Conservation (phyloP, 345 rosid genomes). For the Aquilaria malaccensis region DNA sequence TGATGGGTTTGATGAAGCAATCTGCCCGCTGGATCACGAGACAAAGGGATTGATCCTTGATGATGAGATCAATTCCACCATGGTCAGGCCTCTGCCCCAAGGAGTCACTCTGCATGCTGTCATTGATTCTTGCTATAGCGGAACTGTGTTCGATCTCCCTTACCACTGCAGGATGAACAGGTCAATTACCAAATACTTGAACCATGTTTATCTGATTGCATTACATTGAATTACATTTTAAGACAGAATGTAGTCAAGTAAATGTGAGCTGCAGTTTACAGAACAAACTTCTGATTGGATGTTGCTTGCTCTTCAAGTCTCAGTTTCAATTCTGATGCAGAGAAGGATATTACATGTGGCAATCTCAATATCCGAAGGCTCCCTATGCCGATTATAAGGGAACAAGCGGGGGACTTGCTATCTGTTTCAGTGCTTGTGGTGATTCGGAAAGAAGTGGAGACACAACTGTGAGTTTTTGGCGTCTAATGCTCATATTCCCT, state of each 20-base stretch:
- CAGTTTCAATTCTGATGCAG: constrained; percentile 16
- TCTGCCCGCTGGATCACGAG: constrained; percentile 71
- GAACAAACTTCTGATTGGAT: neutral
- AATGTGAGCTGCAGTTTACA: no score
- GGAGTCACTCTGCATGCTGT: constrained; percentile 71
- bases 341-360: constrained; percentile 62
- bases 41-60: constrained; percentile 60
- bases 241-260: no score
- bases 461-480: constrained; percentile 34
- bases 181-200: constrained; percentile 17
- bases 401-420: constrained; percentile 64
- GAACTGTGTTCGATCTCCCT: constrained; percentile 63
- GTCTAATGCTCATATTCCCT: no score
- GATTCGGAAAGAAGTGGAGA: constrained; percentile 36
- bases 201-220: no score
- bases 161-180: constrained; percentile 56
- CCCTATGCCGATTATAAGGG: constrained; percentile 38
- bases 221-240: no score
- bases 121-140: constrained; percentile 67
- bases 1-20: constrained; percentile 64
- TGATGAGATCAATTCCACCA: constrained; percentile 59
- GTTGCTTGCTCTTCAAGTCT: neutral
- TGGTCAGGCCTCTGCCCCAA: constrained; percentile 61
- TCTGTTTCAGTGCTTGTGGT: constrained; percentile 52
- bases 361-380: constrained; percentile 46